Evolutionary conservation across 2,329 filamentous ascomycete genomes (phyloP).

Genomic region (Calonectria naviculata): DNA sequence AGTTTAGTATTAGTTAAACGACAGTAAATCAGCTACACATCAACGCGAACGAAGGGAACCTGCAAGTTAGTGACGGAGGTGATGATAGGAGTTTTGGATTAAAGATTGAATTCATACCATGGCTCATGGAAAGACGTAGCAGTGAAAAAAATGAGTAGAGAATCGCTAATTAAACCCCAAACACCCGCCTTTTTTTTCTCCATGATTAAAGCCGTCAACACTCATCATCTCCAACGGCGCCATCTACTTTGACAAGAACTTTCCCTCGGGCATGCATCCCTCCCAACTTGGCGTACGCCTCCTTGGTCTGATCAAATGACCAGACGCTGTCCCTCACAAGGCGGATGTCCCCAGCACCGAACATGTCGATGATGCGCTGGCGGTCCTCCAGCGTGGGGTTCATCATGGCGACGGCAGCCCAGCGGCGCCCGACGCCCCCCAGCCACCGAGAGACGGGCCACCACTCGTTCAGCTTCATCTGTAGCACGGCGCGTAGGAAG

Average conservation of each 20-base stretch:
- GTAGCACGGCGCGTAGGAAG: constrained; percentile 43
- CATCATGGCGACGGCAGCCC: constrained; percentile 48
- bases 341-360: constrained; percentile 47
- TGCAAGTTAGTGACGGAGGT: background rate
- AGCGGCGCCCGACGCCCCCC: constrained; percentile 51
- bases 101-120: background rate
- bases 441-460: constrained; percentile 50
- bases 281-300: constrained; percentile 49
- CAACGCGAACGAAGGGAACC: no score
- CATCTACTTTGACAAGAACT: constrained; percentile 49
- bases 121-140: background rate
- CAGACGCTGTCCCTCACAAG: constrained; percentile 51
- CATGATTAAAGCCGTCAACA: background rate
- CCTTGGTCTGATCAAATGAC: constrained; percentile 48
- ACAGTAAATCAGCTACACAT: background rate
- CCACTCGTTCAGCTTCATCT: constrained; percentile 52
- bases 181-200: background rate
- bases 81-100: background rate
- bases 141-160: background rate
- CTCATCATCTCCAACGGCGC: constrained; percentile 37
- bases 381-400: constrained; percentile 45
- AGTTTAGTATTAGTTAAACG: no score
- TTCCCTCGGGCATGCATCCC: constrained; percentile 51
- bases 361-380: constrained; percentile 46
- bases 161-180: background rate